Base-by-base conservation (phyloP, 2,329 filamentous ascomycete species). In the Aspergillus vadensis region DNA sequence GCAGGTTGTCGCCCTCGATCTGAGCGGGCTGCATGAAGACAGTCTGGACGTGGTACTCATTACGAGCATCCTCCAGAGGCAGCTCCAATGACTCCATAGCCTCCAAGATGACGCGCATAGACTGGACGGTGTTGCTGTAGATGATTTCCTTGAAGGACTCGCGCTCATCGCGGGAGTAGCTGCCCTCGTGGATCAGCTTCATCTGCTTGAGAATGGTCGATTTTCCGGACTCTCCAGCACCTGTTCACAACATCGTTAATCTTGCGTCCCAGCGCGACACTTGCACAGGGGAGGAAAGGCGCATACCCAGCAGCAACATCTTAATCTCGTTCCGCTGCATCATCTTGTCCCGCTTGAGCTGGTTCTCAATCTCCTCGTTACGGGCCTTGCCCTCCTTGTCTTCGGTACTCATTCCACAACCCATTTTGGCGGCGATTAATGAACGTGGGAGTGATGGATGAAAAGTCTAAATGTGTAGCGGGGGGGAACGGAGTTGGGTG, bases 351-450 rank as follows among this genome's bases (percentile, higher is more conserved):
- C 92, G 87, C 87, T 97, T 98, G 77, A 98, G 85, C 85, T 98
- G 94, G 80, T 97, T 98, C 83, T 99, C 95, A 76, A 99, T 99
- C 88, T 98, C 94, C 86, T 99, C 95, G 79, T 99, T 98, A 72
- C 95, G 90, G 85, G 92, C 91, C 91, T 97, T 98, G 83, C 95
- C 94, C 92, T 98, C 95, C 90, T 97, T 97, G 83, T 98, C 95
- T 85, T 98, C 95, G 77, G 95, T 97, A 80, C 94, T 98, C 92
- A 97, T 96, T 82, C 94, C 94, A 81, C 95, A 99, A 88, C 95
- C 95, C 95, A 99, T 99, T 74, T 84, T 92, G 89, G 77, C 83
- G 80, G 79, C 69, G 55, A 58, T 65, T 57, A 65, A 65, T 57
- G 57, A 55, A 61, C 56, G 58, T 50, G 50, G 23, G 55, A 56